Conservation (phyloP, 2,329 filamentous ascomycete genomes). For the Onygenales sp. region DNA sequence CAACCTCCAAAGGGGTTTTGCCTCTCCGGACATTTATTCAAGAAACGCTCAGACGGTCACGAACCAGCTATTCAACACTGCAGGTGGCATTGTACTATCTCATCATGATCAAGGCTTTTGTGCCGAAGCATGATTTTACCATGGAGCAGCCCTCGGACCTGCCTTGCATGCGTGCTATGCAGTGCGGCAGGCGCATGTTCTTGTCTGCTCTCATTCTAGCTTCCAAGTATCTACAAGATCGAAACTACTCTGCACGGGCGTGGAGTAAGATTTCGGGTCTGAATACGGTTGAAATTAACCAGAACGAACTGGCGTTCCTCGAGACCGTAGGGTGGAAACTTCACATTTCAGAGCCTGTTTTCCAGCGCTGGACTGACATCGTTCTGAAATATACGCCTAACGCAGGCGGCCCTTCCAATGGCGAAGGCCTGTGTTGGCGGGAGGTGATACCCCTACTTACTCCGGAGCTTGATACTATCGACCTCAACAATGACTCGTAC, state of each 20-base stretch:
- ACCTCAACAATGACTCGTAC: constrained; percentile 25
- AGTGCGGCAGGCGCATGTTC: constrained; percentile 97
- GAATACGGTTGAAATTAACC: constrained; percentile 86
- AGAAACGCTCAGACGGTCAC: constrained; percentile 87
- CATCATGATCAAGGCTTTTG: constrained; percentile 82
- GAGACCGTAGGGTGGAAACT: constrained; percentile 87
- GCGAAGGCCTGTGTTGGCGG: constrained; percentile 31
- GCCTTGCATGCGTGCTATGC: constrained; percentile 66
- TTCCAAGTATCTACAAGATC: constrained; percentile 95
- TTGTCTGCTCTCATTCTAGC: constrained; percentile 87
- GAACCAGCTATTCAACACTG: constrained; percentile 93
- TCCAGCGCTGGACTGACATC: constrained; percentile 89
- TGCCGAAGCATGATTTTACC: constrained; percentile 74
- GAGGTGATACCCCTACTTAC: constrained; percentile 47
- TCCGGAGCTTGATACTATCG: constrained; percentile 45
- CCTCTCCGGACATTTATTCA: constrained; percentile 94
- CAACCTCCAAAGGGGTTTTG: constrained; percentile 64
- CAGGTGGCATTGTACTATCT: constrained; percentile 96
- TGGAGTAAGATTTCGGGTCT: constrained; percentile 99
- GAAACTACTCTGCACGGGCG: constrained; percentile 92
- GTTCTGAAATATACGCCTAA: constrained; percentile 73
- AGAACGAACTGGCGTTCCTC: constrained; percentile 90
- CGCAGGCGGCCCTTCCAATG: constrained; percentile 29
- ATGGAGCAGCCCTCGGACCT: constrained; percentile 72
- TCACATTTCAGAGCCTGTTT: constrained; percentile 80